Percentiles rank a stretch among this genome's conserved stretches.
Conservation (phyloP, 225 moss, liverwort and hornwort genomes). For the Polytrichum formosum region DNA sequence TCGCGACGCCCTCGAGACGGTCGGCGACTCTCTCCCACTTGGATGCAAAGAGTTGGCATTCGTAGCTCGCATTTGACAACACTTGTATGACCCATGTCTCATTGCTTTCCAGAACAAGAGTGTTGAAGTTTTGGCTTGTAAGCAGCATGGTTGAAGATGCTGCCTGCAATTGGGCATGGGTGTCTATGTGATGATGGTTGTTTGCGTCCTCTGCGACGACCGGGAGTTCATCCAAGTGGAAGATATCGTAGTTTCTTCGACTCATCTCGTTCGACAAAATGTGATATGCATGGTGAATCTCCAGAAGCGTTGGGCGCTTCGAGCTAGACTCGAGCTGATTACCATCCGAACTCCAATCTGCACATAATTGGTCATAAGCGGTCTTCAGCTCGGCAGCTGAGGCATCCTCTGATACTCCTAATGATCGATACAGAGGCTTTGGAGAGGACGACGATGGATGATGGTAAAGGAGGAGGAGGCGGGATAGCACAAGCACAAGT, state of each 20-base stretch:
- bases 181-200: conserved; percentile 23
- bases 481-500: conserved; percentile 21
- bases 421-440: conserved; percentile 18
- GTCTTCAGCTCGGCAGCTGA: conserved; percentile 9
- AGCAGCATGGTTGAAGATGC: conserved; percentile 39
- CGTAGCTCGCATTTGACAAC: conserved; percentile 53
- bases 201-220: conserved; percentile 24
- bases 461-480: conserved; percentile 6
- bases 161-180: conserved; percentile 17
- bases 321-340: conserved; percentile 4
- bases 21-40: conserved; percentile 46
- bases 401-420: conserved; percentile 27
- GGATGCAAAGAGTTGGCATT: conserved; percentile 38
- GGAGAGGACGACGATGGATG: conserved; percentile 15
- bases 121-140: conserved; percentile 44
- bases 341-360: conserved; percentile 1
- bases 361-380: conserved; percentile 18
- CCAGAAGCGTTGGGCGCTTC: conserved; percentile 14
- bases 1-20: conserved; percentile 58
- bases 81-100: conserved; percentile 66
- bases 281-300: conserved; percentile 65
- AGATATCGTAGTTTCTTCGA: conserved; percentile 70
- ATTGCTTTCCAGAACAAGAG: conserved; percentile 50
- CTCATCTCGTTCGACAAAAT: conserved; percentile 49
- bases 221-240: conserved; percentile 50